These are phyloP conservation scores for Xerocomus nothofagi DNA, from an alignment of 1,284 basidiomycete species.

Conservation along the genomic window DNA sequence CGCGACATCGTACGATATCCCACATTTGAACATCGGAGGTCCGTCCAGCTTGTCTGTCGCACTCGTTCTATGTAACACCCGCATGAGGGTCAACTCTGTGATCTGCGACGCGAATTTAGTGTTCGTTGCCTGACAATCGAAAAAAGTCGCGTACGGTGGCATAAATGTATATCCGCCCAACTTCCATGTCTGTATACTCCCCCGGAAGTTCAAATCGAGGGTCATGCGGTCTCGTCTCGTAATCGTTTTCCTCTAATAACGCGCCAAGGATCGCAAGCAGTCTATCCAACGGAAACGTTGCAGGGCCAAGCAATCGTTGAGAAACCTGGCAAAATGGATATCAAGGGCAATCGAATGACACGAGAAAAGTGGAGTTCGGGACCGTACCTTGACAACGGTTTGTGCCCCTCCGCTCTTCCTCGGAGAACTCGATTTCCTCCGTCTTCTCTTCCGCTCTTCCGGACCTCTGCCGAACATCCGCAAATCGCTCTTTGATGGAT, in stretches of 20 bases:
- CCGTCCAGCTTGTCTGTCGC: slow-evolving; percentile 68
- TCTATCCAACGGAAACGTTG: slow-evolving; percentile 80
- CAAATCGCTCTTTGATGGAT: slow-evolving; percentile 80
- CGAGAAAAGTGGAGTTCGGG: background rate
- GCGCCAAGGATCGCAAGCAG: slow-evolving; percentile 82
- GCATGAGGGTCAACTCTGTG: slow-evolving; percentile 66
- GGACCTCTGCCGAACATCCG: slow-evolving; percentile 76
- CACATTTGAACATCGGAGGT: slow-evolving; percentile 71
- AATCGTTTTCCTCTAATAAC: slow-evolving; percentile 81
- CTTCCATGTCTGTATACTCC: slow-evolving; percentile 70
- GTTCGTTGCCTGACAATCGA: background rate
- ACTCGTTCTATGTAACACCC: slow-evolving; percentile 67
- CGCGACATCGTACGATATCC: slow-evolving; percentile 66
- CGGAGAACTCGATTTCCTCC: slow-evolving; percentile 48
- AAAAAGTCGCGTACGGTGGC: slow-evolving; percentile 46
- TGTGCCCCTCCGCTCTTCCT: slow-evolving; percentile 37
- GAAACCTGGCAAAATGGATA: slow-evolving; percentile 51
- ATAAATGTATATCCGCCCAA: slow-evolving; percentile 56
- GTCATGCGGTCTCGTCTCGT: slow-evolving; percentile 46
- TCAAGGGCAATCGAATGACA: background rate
- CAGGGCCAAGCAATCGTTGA: slow-evolving; percentile 79
- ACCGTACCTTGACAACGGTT: slow-evolving; percentile 49
- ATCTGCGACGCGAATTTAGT: slow-evolving; percentile 46
- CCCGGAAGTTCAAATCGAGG: slow-evolving; percentile 54
- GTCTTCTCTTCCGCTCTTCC: slow-evolving; percentile 63